Evolutionary conservation across 169 alveolate species (phyloP).

Genomic region (Plasmodium ovale): DNA sequence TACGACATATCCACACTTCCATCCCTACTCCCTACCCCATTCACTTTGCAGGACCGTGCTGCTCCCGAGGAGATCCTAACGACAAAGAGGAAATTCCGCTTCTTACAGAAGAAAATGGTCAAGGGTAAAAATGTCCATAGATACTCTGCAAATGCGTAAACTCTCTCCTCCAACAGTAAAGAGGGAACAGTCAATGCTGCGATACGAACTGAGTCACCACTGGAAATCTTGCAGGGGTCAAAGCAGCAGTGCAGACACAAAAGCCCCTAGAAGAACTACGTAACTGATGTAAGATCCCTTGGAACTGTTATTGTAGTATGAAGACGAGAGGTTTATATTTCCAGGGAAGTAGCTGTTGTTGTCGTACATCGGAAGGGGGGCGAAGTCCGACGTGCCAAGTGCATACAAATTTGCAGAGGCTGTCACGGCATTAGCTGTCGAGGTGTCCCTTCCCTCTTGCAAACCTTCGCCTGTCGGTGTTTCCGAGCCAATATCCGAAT

Average conservation of each 20-base stretch:
- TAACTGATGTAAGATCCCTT: no score
- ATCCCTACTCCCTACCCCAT: not conserved
- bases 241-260: no score
- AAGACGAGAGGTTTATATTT: not conserved
- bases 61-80: conserved; percentile 13
- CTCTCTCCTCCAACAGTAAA: no score
- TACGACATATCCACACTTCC: no score
- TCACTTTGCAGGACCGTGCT: not conserved
- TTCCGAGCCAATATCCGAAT: no score
- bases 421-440: not conserved
- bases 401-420: conserved; percentile 7
- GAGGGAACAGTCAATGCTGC: no score
- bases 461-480: not conserved
- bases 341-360: not conserved
- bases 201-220: no score
- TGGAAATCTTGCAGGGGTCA: no score
- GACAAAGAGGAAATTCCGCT: conserved; percentile 67
- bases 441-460: not conserved
- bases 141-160: not conserved
- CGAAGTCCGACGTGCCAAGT: not conserved
- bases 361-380: conserved; percentile 13
- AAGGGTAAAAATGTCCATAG: conserved; percentile 62
- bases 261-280: no score
- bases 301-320: no score
- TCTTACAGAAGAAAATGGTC: conserved; percentile 41